Evolutionary conservation across 176 grass and related monocot genomes (phyloP), one percentile per base, ranked within the genome.

Genomic region (Carex cristatella): DNA sequence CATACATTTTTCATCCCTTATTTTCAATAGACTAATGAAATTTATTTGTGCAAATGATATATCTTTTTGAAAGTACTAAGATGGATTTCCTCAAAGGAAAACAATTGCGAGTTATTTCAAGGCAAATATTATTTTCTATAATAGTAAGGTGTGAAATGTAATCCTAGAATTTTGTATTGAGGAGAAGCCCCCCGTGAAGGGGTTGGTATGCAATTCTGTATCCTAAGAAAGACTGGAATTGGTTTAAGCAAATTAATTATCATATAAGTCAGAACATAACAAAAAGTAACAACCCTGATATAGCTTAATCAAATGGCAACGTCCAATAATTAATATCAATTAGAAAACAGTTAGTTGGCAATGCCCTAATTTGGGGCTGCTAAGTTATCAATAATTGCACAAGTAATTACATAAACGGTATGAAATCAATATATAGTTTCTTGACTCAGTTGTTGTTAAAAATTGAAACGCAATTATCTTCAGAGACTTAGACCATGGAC

Each of bases 201-300:
- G 72, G 2, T 55, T 28, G 72, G 49, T 31, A 30, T 77, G 72
- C 27, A 31, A 56, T 56, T 77, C 38, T 40, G 15, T 16, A 70
- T 70, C 16, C 35, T 18, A 79, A 63, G 28, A 79, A 79, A 57
- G 14, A 27, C 30, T 58, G 23, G 4, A 33, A 79, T 57, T 56
- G 32, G 27, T 77, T 77, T 54, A 56, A 78, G 10, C 2, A 63
- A 83, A 83, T 30, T 68, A 54, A 66, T 68, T 23, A 23, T 23
- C 13, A 51, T 16, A 48, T 4, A 82, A 82, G 80, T 49, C 80
- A 48, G 56, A 65, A 65, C 37, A 68, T 65, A 40, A 83, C 61
- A 83, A 53, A 68, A 54, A 67, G 62, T 83, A 67, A 51, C 59
- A 42, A 81, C 79, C 58, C n/a, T 65, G 38, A 19, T 10, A 48